phyloP scores from a whole-genome alignment of 2,329 filamentous ascomycete species.

The Microdochium trichocladiopsis region DNA sequence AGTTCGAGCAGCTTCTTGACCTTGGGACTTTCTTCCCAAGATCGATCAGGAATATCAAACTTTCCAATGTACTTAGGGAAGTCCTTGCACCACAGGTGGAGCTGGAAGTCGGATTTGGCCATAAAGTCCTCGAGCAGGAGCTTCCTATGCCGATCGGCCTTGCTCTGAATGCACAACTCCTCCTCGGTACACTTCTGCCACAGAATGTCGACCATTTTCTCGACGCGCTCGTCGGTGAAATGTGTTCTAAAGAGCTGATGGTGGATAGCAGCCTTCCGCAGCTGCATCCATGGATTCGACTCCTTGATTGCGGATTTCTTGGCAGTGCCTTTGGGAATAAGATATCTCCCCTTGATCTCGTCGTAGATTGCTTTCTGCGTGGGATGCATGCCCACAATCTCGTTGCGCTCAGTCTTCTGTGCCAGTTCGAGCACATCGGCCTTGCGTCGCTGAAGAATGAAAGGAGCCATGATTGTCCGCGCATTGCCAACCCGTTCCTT shows the following conservation, averaged over 20 bases:
- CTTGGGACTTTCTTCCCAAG: slow-evolving; percentile 68
- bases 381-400: slow-evolving; percentile 72
- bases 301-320: slow-evolving; percentile 49
- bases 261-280: slow-evolving; percentile 88
- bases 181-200: slow-evolving; percentile 58
- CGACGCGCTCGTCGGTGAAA: slow-evolving; percentile 68
- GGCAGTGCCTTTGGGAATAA: slow-evolving; percentile 51
- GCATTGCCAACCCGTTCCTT: slow-evolving; percentile 81
- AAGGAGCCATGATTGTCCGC: slow-evolving; percentile 87
- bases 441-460: slow-evolving; percentile 91
- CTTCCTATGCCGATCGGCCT: slow-evolving; percentile 39
- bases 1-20: slow-evolving; percentile 74
- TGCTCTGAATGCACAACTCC: slow-evolving; percentile 31
- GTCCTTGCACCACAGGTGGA: slow-evolving; percentile 59
- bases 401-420: slow-evolving; percentile 67
- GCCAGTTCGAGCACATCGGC: slow-evolving; percentile 86
- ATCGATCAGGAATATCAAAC: slow-evolving; percentile 45
- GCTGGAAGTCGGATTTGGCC: slow-evolving; percentile 54
- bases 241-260: slow-evolving; percentile 78
- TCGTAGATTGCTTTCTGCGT: slow-evolving; percentile 70
- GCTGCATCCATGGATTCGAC: slow-evolving; percentile 75
- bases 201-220: slow-evolving; percentile 71
- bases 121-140: slow-evolving; percentile 50
- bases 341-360: slow-evolving; percentile 55
- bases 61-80: slow-evolving; percentile 43